Evolutionary conservation across 2,329 filamentous ascomycete genomes (phyloP).

Genomic region (Paraconiothyrium brasiliense): DNA sequence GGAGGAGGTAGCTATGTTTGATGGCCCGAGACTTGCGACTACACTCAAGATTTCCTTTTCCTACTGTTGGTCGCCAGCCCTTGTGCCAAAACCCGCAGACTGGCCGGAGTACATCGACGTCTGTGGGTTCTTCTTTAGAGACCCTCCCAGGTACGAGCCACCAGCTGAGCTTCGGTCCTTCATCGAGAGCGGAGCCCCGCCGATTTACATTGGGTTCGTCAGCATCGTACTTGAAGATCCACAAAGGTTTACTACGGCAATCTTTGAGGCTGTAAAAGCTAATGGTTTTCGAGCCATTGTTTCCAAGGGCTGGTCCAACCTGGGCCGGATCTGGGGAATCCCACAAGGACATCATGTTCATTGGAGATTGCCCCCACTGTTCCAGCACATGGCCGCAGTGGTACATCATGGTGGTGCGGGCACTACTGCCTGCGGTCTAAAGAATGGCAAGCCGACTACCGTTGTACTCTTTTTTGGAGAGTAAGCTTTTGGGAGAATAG

Average conservation of each 20-base stretch:
- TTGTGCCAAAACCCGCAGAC: slow-evolving; percentile 32
- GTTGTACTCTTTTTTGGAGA: slow-evolving; percentile 76
- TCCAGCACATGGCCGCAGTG: slow-evolving; percentile 78
- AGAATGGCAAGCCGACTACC: slow-evolving; percentile 77
- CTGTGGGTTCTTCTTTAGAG: slow-evolving; percentile 60
- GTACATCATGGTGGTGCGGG: slow-evolving; percentile 87
- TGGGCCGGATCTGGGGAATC: slow-evolving; percentile 33
- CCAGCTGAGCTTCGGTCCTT: slow-evolving; percentile 54
- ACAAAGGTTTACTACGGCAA: slow-evolving; percentile 52
- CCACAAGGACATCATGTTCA: slow-evolving; percentile 53
- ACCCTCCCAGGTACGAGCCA: slow-evolving; percentile 51
- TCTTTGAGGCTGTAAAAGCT: slow-evolving; percentile 57
- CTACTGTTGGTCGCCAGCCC: slow-evolving; percentile 57
- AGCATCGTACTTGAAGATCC: slow-evolving; percentile 65
- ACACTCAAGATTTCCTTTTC: slow-evolving; percentile 53
- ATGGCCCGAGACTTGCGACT: slow-evolving; percentile 50
- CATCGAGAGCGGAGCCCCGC: slow-evolving; percentile 58
- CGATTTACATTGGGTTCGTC: slow-evolving; percentile 67
- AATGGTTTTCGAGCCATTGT: slow-evolving; percentile 58
- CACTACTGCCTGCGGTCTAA: slow-evolving; percentile 84
- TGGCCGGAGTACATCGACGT: slow-evolving; percentile 37
- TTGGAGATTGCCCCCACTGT: slow-evolving; percentile 82
- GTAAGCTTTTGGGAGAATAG: slow-evolving; percentile 10
- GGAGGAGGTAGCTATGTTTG: slow-evolving; percentile 48
- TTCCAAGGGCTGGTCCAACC: slow-evolving; percentile 62